phyloP scores from a whole-genome alignment of 176 grass and related monocot species.

The Pontederia crassipes region DNA sequence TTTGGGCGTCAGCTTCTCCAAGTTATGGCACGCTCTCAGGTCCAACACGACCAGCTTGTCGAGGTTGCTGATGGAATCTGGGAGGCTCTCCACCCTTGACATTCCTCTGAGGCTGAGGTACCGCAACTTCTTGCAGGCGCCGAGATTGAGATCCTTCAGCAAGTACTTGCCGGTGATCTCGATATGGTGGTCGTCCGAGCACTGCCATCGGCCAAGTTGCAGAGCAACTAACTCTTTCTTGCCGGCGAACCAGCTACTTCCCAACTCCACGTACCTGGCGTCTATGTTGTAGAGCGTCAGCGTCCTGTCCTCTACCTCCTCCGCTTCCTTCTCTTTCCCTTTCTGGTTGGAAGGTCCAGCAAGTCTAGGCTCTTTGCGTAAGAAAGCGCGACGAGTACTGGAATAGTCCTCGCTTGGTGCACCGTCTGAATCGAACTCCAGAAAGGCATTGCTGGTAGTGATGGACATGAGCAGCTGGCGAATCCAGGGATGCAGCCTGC shows the following conservation, averaged over 20 bases:
- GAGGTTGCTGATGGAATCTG: constrained; percentile 35
- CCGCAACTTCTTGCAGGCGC: not conserved
- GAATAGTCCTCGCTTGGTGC: too few relatives aligned
- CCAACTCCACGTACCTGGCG: constrained; percentile 5
- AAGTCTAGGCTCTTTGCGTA: not conserved
- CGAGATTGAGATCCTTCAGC: too few relatives aligned
- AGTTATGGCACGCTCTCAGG: too few relatives aligned
- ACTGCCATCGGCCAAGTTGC: constrained; percentile 25
- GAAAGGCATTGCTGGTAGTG: constrained; percentile 17
- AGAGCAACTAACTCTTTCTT: constrained; percentile 7
- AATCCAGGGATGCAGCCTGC: constrained; percentile 17
- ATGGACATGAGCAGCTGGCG: constrained; percentile 16
- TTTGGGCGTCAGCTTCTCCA: too few relatives aligned
- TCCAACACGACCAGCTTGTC: too few relatives aligned
- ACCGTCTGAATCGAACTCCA: constrained; percentile 10
- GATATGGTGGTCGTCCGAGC: not conserved
- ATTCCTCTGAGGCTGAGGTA: constrained; percentile 31
- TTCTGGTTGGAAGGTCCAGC: constrained; percentile 2
- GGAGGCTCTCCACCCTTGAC: constrained; percentile 25
- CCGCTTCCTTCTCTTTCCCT: too few relatives aligned
- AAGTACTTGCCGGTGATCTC: not conserved
- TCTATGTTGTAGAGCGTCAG: constrained; percentile 16
- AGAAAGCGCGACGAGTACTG: constrained; percentile 9
- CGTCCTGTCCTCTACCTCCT: not conserved
- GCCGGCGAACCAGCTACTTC: too few relatives aligned